Conservation (phyloP, 164 flowering plant species). For the Chimonanthus praecox region DNA sequence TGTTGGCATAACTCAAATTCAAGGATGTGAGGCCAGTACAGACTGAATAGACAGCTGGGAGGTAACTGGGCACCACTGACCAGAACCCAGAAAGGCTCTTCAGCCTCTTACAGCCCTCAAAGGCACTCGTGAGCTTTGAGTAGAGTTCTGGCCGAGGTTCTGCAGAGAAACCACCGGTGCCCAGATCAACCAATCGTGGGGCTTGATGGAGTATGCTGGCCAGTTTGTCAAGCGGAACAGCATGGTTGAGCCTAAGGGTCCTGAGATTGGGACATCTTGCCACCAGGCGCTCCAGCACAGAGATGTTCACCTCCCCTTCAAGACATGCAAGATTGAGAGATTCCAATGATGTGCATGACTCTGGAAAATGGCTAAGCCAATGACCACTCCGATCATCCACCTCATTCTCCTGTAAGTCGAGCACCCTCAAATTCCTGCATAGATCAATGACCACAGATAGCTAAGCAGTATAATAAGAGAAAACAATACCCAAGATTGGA, state of each 20-base stretch:
- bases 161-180: slow-evolving; percentile 65
- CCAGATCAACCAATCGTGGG: slow-evolving; percentile 80
- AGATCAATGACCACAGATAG: too few species aligned
- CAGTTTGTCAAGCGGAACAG: slow-evolving; percentile 76
- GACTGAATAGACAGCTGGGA: slow-evolving; percentile 53
- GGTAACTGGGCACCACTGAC: slow-evolving; percentile 61
- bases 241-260: slow-evolving; percentile 67
- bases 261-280: slow-evolving; percentile 66
- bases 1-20: slow-evolving; percentile 71
- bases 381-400: slow-evolving; percentile 79
- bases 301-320: slow-evolving; percentile 59
- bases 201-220: slow-evolving; percentile 52
- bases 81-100: slow-evolving; percentile 84
- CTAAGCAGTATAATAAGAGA: too few species aligned
- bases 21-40: slow-evolving; percentile 62
- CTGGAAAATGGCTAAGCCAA: slow-evolving; percentile 85
- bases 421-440: slow-evolving; percentile 64
- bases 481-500: too few species aligned
- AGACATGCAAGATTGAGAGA: slow-evolving; percentile 75
- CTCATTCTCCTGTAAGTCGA: slow-evolving; percentile 82
- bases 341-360: slow-evolving; percentile 65
- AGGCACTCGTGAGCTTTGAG: slow-evolving; percentile 49
- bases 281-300: slow-evolving; percentile 76
- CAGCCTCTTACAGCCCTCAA: slow-evolving; percentile 61
- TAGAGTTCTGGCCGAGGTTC: slow-evolving; percentile 60